Base-by-base conservation (phyloP, 139 green algal species). In the Pleodorina starrii region DNA sequence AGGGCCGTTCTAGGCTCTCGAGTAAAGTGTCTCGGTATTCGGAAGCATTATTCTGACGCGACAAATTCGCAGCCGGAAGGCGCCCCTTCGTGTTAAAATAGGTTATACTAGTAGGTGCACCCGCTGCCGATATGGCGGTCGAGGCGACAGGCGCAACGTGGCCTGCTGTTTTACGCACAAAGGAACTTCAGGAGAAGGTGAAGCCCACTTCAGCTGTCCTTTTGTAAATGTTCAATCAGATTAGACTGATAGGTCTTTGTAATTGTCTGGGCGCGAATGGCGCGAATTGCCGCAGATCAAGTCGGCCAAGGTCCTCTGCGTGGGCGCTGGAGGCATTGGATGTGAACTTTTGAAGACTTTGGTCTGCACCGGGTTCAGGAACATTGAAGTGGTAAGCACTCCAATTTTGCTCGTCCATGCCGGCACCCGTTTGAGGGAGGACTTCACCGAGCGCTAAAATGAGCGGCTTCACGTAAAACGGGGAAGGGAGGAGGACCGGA, bases 301-400 rank as follows among this genome's bases (percentile, higher is more conserved):
- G 46, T 36, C 86, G 0, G 92, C 95, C 0, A 96, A 95, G 40
- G 95, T 99, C 59, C 92, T 99, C 10, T 94, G 94, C 54, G 97
- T 99, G 1, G 98, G 98, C 1, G 98, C 98, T 12, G 98, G 98
- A 17, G 98, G 98, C 25, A 99, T 99, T 36, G 98, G 98, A 5
- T 99, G 98, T 89, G 98, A 99, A 91, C 93, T 99, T 43, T 90
- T 99, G 14, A 99, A 99, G 86, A 99, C 98, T 5, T 93, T 99
- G 42, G 98, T 97, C 16, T 92, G 99, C 48, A 92, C 91, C 5
- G 98, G 98, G 4, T 99, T 99, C 78, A 68, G 93, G 46, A 90
- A 99, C 87, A 97, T 99, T 44, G 89, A 97, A 88, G 92, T 99
- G 94, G 96, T 98, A 92, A 90, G 94, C 25, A 69, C n/a, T n/a